A percentile compares a stretch with the other conserved stretches of the same genome.
Evolutionary conservation across 306 rosid species (phyloP).

Genomic region (Ochetophila trinervis): DNA sequence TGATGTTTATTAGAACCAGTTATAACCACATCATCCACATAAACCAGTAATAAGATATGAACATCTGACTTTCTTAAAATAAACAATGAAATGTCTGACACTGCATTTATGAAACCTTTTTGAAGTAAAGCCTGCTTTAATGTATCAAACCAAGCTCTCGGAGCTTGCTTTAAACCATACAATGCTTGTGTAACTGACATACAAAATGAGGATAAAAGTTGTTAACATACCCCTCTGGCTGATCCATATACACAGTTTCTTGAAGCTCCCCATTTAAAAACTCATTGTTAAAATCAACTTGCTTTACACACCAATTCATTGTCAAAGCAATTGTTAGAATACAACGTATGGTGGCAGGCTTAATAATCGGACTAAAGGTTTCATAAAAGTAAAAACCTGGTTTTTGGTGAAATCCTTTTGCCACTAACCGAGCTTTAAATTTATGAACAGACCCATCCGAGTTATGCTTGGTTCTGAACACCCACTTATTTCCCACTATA

Average conservation of each 20-base stretch:
- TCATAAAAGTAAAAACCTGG: background rate
- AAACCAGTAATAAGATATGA: background rate
- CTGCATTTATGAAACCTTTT: background rate
- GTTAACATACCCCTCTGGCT: background rate
- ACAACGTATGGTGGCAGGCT: background rate
- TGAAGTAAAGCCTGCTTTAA: background rate
- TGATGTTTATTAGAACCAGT: background rate
- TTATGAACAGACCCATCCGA: background rate
- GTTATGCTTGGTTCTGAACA: background rate
- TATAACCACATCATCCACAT: background rate
- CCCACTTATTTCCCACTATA: background rate
- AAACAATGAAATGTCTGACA: background rate
- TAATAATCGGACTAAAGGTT: background rate
- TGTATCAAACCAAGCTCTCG: background rate
- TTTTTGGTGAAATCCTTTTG: background rate
- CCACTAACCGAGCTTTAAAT: background rate
- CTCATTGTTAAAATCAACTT: background rate
- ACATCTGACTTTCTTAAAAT: background rate
- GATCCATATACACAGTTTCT: background rate
- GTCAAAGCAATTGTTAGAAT: background rate
- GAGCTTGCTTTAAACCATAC: background rate
- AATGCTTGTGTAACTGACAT: background rate
- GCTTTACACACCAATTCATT: background rate
- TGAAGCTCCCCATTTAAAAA: background rate
- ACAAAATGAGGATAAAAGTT: background rate